Evolutionary conservation across 2,329 filamentous ascomycete species (phyloP), one percentile per base, ranked within the genome.

Genomic region (Calonectria montana): DNA sequence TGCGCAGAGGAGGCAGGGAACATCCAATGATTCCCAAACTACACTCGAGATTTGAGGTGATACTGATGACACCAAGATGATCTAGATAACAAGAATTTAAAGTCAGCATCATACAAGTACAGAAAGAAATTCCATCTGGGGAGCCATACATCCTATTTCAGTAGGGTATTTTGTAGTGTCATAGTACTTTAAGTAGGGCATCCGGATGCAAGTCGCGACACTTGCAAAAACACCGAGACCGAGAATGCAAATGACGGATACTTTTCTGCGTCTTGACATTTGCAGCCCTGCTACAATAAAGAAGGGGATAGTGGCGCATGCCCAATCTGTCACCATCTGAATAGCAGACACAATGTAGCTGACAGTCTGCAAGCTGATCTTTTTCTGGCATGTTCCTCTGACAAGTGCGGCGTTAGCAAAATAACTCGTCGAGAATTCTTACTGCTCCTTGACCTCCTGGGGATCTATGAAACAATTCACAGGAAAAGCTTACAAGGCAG

Each of bases 311-410:
- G 43, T 69, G 13, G 67, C 67, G 31, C 59, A 69, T 27, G 45
- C 48, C 67, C 67, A 69, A 21, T 69, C 67, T 4, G 67, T 69
- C 15, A 69, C 29, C 16, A 69, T 69, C n/a, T 62, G 45, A 13
- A 64, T 29, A 31, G 67, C 67, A 12, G 67, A 65, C 27, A 62
- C 62, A 4, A 65, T 62, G 31, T 69, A 69, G n/a, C 47, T 47
- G n/a, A 65, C 53, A 12, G 53, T 59, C 4, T 59, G 53, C 13
- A 59, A 37, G 15, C 53, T 59, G 21, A 59, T 59, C 53, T 39
- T 59, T 9, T 37, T 59, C 21, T 59, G 53, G 23, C 53, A 59
- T 39, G 53, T 59, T 39, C 53, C 53, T 8, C 53, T 59, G 21
- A 7, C n/a, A 23, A 1, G 29, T n/a, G n/a, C 21, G 4, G 1